These are phyloP conservation scores for Aureobasidium vineae DNA, from an alignment of 2,329 filamentous ascomycete genomes.

Conservation along the genomic window DNA sequence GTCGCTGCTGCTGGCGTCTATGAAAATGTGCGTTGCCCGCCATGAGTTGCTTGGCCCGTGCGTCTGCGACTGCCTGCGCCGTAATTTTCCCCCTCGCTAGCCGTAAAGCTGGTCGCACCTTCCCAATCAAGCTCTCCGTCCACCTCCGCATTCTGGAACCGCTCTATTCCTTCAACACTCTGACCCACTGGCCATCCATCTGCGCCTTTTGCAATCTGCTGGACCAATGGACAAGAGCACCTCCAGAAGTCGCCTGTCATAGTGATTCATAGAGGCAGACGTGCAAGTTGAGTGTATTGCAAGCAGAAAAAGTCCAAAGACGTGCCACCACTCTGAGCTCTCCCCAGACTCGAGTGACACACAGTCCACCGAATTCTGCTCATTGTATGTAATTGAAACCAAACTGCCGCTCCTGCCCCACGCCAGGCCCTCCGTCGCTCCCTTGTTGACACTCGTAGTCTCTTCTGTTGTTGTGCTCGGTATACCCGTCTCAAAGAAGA, in stretches of 20 bases:
- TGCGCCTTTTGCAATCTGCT: too few species aligned
- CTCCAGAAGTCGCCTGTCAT: too few species aligned
- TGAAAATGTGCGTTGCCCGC: conserved; percentile 26
- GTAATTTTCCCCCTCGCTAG: conserved; percentile 6
- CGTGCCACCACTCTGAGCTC: background rate
- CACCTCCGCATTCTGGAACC: background rate
- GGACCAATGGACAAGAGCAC: background rate
- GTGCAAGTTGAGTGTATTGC: background rate
- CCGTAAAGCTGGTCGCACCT: background rate
- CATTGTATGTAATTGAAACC: conserved; percentile 23
- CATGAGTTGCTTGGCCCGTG: conserved; percentile 4
- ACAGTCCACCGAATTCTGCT: conserved; percentile 18
- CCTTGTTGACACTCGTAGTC: background rate
- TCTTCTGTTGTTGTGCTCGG: background rate
- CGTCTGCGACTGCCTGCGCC: background rate
- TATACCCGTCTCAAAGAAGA: conserved; percentile 3
- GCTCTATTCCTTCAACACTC: background rate
- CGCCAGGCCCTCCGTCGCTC: conserved; percentile 2
- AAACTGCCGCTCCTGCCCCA: conserved; percentile 21
- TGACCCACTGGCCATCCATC: background rate
- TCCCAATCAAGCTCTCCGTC: background rate
- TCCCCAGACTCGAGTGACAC: conserved; percentile 14
- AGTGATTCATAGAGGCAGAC: background rate
- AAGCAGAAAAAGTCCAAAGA: background rate
- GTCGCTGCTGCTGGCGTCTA: conserved; percentile 1